Base-by-base conservation (phyloP, 257 asterid genomes). In the Lavandula angustifolia region DNA sequence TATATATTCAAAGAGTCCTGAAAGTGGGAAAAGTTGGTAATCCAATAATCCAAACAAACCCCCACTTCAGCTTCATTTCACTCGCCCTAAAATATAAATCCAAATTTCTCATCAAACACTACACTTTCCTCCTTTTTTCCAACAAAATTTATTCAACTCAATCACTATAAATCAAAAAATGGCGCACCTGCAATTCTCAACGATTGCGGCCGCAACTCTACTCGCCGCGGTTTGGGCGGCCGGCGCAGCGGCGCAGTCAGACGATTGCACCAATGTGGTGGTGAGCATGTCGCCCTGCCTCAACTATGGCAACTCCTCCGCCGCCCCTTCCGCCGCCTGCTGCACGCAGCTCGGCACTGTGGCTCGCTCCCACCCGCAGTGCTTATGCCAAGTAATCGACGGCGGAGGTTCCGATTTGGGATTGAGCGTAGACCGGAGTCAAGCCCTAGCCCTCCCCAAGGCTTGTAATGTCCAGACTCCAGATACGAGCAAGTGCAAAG, bases 251-350 rank as follows among this genome's bases (percentile, higher is more conserved):
- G 87, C 92, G 1, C 95, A 89, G 65, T 76, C 91, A 2, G 70
- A 38, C 7, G 84, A 84, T 17, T 91, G 98, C 79, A 88, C 95
- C 3, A 79, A 72, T 29, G 92, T 84, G 44, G 51, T 91, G 43
- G 72, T 87, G 12, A 87, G 91, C 77, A 33, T 91, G 84, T 81
- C 98, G 1, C 96, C 98, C 5, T 91, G 96, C 66, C 86, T 91
- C 57, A 82, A 70, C 79, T 87, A 79, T 76, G 92, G 96, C 31
- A 83, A 79, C 75, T 65, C 95, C 40, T 72, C 91, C 41, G 31
- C 75, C 41, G 31, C 75, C 54, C 94, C 96, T 0, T 53, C 91
- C 0, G 49, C 81, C 6, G 79, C 87, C 7, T 91, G 98, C 76
- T 91, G 98, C 82, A 71, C 87, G 2, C 95, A 87, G 80, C 92